Base-by-base conservation (phyloP, 2,329 filamentous ascomycete species). In the Niveomyces coronatus region DNA sequence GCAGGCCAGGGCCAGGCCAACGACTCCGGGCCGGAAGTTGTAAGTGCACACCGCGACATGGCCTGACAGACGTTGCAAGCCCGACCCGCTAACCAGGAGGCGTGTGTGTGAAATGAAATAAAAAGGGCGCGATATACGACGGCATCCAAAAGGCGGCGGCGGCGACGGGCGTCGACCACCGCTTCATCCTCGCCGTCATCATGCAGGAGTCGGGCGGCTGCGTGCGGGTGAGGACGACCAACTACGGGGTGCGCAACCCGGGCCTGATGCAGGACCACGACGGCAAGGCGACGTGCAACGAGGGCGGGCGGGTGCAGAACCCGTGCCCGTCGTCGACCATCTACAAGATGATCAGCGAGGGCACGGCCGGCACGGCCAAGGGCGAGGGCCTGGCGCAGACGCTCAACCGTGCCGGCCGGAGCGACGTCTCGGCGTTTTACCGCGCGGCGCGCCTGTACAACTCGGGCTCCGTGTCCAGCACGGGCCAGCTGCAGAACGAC, bases 371-470 rank as follows among this genome's bases (percentile, higher is more conserved):
- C 22, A 64, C 65, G 8, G 39, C 52, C 4, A 48, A 52, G 14
- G 64, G 63, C 4, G 61, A 63, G 17, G 67, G 65, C 1, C 52
- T 71, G 11, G 52, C 53, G 27, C 60, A 65, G 43, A 54, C 52
- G 36, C 44, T 65, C 30, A 48, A 47, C 16, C 41, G 57, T 38
- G 40, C 53, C 13, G 51, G 49, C 5, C 49, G 47, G 13, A 45
- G 39, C 14, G 54, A 58, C 42, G 57, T 54, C 27, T 53, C 53
- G 39, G 59, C 56, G 31, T 69, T 58, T 52, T 71, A 70, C 49
- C 58, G 54, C 34, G 65, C 62, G 1, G 63, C 65, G n/a, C 55
- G 67, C 23, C 59, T 63, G 24, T 71, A 71, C 55, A 71, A 72
- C 49, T 64, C 63, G n/a, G 68, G 68, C 13, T 53, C 50, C 16